Percentiles rank a stretch among this genome's conserved stretches.
phyloP scores from a whole-genome alignment of 2,329 filamentous ascomycete species.

The Aspergillus pseudoviridinutans region DNA sequence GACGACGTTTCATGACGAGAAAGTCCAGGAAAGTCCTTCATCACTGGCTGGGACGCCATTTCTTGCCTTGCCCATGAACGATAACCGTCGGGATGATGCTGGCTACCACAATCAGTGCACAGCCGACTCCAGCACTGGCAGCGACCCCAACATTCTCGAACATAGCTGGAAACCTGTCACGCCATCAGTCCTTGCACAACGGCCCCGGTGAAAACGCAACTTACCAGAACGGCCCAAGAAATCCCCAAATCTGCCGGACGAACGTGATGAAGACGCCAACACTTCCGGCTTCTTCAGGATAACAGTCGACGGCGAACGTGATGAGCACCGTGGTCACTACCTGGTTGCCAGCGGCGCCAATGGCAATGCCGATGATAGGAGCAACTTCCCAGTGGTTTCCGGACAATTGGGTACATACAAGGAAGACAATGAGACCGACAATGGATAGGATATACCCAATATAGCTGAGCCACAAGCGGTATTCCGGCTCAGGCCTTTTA shows the following conservation, averaged over 20 bases:
- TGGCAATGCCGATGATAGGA: conserved; percentile 54
- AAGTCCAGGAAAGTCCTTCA: not conserved
- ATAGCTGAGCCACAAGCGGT: conserved; percentile 57
- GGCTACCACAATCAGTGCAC: conserved; percentile 26
- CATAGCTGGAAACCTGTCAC: conserved; percentile 31
- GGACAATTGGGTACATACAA: conserved; percentile 51
- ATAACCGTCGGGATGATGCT: conserved; percentile 31
- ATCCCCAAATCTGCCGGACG: conserved; percentile 44
- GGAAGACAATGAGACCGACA: conserved; percentile 54
- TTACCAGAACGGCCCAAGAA: conserved; percentile 38
- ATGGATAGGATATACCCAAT: conserved; percentile 51
- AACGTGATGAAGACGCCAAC: conserved; percentile 61
- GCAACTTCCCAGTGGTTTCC: conserved; percentile 51
- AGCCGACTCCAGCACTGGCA: conserved; percentile 27
- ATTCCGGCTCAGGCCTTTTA: conserved; percentile 48
- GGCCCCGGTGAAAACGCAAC: conserved; percentile 1
- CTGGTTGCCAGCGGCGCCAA: conserved; percentile 56
- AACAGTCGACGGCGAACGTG: conserved; percentile 59
- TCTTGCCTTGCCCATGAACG: conserved; percentile 25
- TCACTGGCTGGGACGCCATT: conserved; percentile 17
- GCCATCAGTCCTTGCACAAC: conserved; percentile 11
- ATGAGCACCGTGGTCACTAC: conserved; percentile 60
- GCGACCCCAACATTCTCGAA: conserved; percentile 32
- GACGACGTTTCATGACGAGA: not conserved
- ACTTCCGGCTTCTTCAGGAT: conserved; percentile 51